Evolutionary conservation across 2,329 filamentous ascomycete genomes (phyloP).

Genomic region (Penicillium crustosum): DNA sequence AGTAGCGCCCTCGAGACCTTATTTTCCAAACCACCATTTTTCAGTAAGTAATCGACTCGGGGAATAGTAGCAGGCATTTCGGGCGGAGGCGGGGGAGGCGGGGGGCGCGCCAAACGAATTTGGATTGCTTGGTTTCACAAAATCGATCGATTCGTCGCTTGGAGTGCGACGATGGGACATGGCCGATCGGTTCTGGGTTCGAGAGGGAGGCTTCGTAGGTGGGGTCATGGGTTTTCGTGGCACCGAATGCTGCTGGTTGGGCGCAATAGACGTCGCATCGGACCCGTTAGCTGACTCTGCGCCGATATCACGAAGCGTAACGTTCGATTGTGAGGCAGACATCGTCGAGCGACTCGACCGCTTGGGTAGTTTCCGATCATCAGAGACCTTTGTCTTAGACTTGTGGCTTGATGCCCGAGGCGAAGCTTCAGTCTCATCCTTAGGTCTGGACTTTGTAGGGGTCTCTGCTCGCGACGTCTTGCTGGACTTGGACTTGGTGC

Average conservation of each 20-base stretch:
- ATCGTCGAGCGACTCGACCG: slow-evolving; percentile 33
- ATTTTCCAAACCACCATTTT: slow-evolving; percentile 77
- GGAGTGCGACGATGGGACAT: slow-evolving; percentile 35
- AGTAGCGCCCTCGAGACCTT: slow-evolving; percentile 73
- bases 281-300: slow-evolving; percentile 43
- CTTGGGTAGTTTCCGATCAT: slow-evolving; percentile 36
- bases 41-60: slow-evolving; percentile 86
- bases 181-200: slow-evolving; percentile 36
- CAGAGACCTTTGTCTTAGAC: slow-evolving; percentile 33
- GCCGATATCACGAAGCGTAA: slow-evolving; percentile 36
- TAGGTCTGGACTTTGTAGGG: slow-evolving; percentile 39
- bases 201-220: slow-evolving; percentile 37
- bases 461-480: slow-evolving; percentile 41
- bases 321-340: slow-evolving; percentile 38
- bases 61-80: slow-evolving; percentile 67
- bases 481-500: slow-evolving; percentile 31
- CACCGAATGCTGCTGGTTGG: slow-evolving; percentile 40
- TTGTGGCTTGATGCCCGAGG: slow-evolving; percentile 39
- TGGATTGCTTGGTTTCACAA: slow-evolving; percentile 31
- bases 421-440: slow-evolving; percentile 35
- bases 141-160: slow-evolving; percentile 39
- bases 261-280: slow-evolving; percentile 48
- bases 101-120: slow-evolving; percentile 45
- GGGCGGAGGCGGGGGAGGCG: slow-evolving; percentile 75
- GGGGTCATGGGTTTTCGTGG: slow-evolving; percentile 33